phyloP scores from a whole-genome alignment of 345 rosid species.

The Populus deltoides region DNA sequence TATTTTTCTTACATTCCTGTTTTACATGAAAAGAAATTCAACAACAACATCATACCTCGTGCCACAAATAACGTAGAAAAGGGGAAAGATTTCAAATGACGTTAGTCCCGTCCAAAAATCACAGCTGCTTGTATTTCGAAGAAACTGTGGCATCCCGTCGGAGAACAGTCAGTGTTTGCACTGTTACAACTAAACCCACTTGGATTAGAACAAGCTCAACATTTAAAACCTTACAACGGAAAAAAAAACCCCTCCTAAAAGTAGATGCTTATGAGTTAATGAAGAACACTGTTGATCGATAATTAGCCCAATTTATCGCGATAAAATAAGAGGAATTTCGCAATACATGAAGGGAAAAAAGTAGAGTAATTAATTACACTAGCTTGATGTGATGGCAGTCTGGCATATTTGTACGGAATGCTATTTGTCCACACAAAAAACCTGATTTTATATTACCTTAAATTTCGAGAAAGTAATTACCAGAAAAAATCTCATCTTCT shows the following conservation, averaged over 20 bases:
- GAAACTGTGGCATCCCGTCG: too few relatives aligned
- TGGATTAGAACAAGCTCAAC: neutral
- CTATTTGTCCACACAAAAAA: neutral
- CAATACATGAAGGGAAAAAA: neutral
- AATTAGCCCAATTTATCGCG: neutral
- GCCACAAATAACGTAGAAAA: too few relatives aligned
- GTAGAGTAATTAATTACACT: neutral
- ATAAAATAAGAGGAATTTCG: neutral
- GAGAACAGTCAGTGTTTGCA: too few relatives aligned
- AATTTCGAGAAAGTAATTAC: too few relatives aligned
- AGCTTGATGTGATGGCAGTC: neutral
- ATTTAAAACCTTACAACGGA: neutral
- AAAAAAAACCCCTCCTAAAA: neutral
- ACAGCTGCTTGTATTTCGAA: too few relatives aligned
- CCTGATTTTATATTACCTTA: too few relatives aligned
- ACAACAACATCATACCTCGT: too few relatives aligned
- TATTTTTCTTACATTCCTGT: too few relatives aligned
- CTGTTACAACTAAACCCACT: neutral
- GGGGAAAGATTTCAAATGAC: too few relatives aligned
- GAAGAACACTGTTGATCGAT: neutral
- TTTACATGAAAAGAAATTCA: too few relatives aligned
- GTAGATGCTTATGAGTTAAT: neutral
- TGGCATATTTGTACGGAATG: slow-evolving; percentile 7
- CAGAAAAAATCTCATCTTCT: too few relatives aligned
- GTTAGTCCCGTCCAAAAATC: too few relatives aligned